phyloP scores from a whole-genome alignment of 2,329 filamentous ascomycete genomes.

The Spiromastix sp. region DNA sequence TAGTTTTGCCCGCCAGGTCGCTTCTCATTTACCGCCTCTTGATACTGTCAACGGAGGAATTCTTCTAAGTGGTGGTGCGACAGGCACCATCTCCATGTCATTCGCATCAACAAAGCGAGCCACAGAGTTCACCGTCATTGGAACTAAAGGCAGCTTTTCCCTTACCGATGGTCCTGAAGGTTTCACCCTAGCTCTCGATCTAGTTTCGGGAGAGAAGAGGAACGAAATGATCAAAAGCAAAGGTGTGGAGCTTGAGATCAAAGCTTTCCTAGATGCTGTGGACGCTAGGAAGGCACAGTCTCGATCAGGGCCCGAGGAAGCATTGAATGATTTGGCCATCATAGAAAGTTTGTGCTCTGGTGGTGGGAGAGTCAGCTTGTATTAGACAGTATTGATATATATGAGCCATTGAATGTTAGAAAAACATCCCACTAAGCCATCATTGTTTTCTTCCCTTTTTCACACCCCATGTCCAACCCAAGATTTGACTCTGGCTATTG shows the following conservation, averaged over 20 bases:
- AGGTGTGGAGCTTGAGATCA: slow-evolving; percentile 29
- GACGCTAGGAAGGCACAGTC: slow-evolving; percentile 4
- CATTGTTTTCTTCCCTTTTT: no score
- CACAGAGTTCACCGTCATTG: slow-evolving; percentile 40
- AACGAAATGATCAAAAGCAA: slow-evolving; percentile 39
- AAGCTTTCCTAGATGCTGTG: slow-evolving; percentile 7
- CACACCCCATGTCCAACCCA: no score
- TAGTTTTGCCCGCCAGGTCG: slow-evolving; percentile 39
- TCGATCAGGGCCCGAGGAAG: slow-evolving; percentile 39
- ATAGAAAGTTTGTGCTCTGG: slow-evolving; percentile 27
- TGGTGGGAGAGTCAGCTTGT: no score
- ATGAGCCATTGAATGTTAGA: no score
- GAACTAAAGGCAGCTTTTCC: slow-evolving; percentile 41
- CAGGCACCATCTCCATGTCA: slow-evolving; percentile 40
- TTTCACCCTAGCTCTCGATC: slow-evolving; percentile 30
- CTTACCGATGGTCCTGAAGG: slow-evolving; percentile 28
- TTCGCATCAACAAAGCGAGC: slow-evolving; percentile 44
- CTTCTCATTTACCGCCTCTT: slow-evolving; percentile 43
- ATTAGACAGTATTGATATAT: no score
- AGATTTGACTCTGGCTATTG: no score
- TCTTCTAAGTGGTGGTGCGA: slow-evolving; percentile 37
- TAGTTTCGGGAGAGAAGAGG: slow-evolving; percentile 37
- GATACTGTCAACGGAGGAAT: slow-evolving; percentile 47
- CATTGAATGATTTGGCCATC: slow-evolving; percentile 43
- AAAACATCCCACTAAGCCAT: no score